phyloP scores from a whole-genome alignment of 2,329 filamentous ascomycete genomes.

The Talaromyces verruculosus region DNA sequence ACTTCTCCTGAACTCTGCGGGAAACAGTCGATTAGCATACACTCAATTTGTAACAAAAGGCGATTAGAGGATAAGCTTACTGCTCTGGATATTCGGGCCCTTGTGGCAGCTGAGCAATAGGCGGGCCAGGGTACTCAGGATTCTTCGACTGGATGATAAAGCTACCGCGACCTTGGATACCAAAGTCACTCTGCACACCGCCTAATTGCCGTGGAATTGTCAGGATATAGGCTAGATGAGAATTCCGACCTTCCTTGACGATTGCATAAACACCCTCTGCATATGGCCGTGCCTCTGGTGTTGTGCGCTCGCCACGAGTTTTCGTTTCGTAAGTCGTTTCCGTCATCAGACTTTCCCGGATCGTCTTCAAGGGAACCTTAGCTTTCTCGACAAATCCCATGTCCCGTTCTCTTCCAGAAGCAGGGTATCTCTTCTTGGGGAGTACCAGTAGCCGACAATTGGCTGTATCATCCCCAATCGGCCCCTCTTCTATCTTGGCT shows the following conservation, averaged over 20 bases:
- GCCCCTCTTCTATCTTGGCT: conserved; percentile 64
- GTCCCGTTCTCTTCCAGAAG: conserved; percentile 66
- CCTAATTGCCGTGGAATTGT: conserved; percentile 70
- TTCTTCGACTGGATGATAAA: conserved; percentile 82
- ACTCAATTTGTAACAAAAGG: background rate
- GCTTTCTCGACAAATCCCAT: conserved; percentile 82
- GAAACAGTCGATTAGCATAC: background rate
- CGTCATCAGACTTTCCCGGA: conserved; percentile 71
- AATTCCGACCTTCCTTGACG: conserved; percentile 67
- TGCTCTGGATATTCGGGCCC: conserved; percentile 69
- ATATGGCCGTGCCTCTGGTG: conserved; percentile 69
- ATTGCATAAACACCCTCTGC: conserved; percentile 85
- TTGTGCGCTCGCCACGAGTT: conserved; percentile 67
- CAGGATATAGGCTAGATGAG: conserved; percentile 76
- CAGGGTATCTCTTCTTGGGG: conserved; percentile 80
- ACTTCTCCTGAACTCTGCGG: conserved; percentile 66
- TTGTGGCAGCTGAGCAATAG: conserved; percentile 62
- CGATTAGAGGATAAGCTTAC: conserved; percentile 44
- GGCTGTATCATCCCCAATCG: conserved; percentile 53
- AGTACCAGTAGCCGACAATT: conserved; percentile 73
- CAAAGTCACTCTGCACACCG: conserved; percentile 72
- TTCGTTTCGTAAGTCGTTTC: conserved; percentile 71
- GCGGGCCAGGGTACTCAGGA: conserved; percentile 66
- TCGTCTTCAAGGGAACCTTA: conserved; percentile 61
- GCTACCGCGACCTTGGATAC: conserved; percentile 68